Evolutionary conservation across 2,329 filamentous ascomycete genomes (phyloP), one percentile per base, ranked within the genome.

Genomic region (Aureobasidium sp.): DNA sequence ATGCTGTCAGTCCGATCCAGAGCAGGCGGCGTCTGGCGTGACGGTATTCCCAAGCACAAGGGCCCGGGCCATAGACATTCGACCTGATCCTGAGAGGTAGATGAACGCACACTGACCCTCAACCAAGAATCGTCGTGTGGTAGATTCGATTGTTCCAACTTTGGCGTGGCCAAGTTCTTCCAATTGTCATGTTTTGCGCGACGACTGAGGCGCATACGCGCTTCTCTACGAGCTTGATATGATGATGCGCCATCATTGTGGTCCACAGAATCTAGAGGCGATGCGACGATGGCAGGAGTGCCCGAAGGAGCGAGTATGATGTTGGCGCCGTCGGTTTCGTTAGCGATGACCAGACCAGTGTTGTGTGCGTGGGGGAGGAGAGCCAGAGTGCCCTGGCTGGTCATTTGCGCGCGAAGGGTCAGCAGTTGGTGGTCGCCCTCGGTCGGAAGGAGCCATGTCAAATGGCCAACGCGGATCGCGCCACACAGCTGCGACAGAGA

Each of bases 261-360:
- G 8, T 42, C 39, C 4, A 22, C 1, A 3, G 5, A 4, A 9
- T 48, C 27, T 15, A 56, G 31, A 9, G 27, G 20, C 1, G 39
- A 27, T 36, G 51, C 39, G 31, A 62, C 15, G 15, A 41, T 42
- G 11, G 60, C 60, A 17, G 42, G 41, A 14, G 49, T 62, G 17
- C 60, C 60, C 25, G 60, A 62, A n/a, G 60, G 60, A 29, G 60
- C 60, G 60, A 62, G 60, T 11, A 62, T 20, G 20, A 62, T 3
- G 17, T 31, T 42, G 12, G 22, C 14, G 20, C 25, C 49, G 39
- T 52, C 48, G 5, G 22, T 45, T 3, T 45, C 39, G 5, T 8
- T 20, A 11, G 55, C 41, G 2, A 37, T 29, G 2, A 34, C 41
- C 2, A 62, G 22, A n/a, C 48, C 29, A 17, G 62, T 63, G 37